Evolutionary conservation across 306 rosid species (phyloP).

Genomic region (Cucumis sativus): Cucumber_9930_V3 NC_026655.2:27150001-27150500

Average conservation of each 20-base stretch:
- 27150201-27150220: neutral
- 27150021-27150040: neutral
- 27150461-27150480: neutral
- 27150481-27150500: neutral
- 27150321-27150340: conserved; percentile 40
- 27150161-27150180: neutral
- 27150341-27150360: conserved; percentile 54
- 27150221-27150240: neutral
- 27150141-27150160: neutral
- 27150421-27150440: neutral
- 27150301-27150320: conserved; percentile 77
- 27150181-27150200: neutral
- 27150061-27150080: neutral
- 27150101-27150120: neutral
- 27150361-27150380: conserved; percentile 78
- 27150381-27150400: conserved; percentile 92
- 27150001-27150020: neutral
- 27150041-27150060: neutral
- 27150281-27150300: conserved; percentile 98
- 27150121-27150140: neutral
- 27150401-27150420: neutral
- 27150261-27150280: conserved; percentile 94
- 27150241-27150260: conserved; percentile 25
- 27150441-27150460: neutral
- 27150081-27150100: neutral